phyloP scores from a whole-genome alignment of 2,329 filamentous ascomycete species.

The Xylaria sp. region DNA sequence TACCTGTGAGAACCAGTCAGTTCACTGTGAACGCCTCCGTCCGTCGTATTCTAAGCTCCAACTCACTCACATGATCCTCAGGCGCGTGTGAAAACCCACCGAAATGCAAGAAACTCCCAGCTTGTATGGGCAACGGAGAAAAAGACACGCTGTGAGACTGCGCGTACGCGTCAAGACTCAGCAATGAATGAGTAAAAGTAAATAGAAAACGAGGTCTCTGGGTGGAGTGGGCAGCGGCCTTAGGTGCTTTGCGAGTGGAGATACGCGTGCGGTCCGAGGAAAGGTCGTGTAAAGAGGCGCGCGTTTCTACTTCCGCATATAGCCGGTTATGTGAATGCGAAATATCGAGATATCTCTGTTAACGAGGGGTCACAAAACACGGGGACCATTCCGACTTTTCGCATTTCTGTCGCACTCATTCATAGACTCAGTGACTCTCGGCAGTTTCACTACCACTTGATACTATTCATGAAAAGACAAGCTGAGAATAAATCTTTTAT shows the following conservation, averaged over 20 bases:
- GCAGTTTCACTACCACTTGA: no score
- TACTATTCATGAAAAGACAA: no score
- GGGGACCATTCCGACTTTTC: neutral
- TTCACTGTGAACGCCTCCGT: neutral
- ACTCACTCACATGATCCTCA: constrained; percentile 2
- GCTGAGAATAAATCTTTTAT: no score
- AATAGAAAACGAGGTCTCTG: neutral
- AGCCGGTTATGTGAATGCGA: neutral
- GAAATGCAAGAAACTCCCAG: neutral
- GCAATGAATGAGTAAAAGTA: neutral
- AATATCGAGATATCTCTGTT: neutral
- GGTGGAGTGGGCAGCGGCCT: neutral
- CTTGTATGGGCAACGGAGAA: neutral
- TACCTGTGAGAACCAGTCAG: neutral
- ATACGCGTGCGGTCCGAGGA: neutral
- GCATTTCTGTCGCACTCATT: no score
- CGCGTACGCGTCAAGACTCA: neutral
- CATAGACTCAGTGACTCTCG: no score
- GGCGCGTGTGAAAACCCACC: neutral
- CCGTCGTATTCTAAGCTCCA: neutral
- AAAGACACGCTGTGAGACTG: neutral
- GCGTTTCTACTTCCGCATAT: neutral
- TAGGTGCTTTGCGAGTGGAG: no score
- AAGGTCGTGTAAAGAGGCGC: neutral
- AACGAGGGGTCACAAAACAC: neutral